Evolutionary conservation across 139 green algal species (phyloP).

Genomic region (Chlamydomonas asymmetrica): DNA sequence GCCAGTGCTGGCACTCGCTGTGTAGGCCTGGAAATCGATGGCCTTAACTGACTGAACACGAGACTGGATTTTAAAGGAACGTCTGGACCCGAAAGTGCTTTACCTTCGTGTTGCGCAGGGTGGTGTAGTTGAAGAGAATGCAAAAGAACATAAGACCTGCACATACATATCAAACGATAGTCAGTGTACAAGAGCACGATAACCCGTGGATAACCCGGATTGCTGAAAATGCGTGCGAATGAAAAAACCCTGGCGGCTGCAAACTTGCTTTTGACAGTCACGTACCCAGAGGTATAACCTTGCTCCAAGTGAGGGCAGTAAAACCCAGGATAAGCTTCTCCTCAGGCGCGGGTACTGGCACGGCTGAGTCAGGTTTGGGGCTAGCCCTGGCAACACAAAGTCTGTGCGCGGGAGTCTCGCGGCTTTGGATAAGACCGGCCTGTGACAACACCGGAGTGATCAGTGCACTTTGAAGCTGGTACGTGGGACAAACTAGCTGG

Average conservation of each 20-base stretch:
- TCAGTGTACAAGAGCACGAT: background rate
- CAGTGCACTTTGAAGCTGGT: too few species aligned
- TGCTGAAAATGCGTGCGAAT: background rate
- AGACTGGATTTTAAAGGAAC: too few species aligned
- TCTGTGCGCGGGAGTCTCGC: too few species aligned
- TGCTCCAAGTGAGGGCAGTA: slow-evolving; percentile 58
- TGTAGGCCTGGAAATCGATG: too few species aligned
- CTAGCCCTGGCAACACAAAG: too few species aligned
- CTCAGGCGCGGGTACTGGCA: slow-evolving; percentile 5
- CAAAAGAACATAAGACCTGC: slow-evolving; percentile 86
- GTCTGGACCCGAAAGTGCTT: too few species aligned
- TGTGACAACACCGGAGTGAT: too few species aligned
- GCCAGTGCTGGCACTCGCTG: too few species aligned
- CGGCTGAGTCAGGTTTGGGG: background rate
- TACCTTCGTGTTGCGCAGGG: slow-evolving; percentile 88
- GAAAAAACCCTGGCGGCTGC: background rate
- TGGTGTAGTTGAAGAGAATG: slow-evolving; percentile 96
- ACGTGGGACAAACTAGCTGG: too few species aligned
- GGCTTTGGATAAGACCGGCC: too few species aligned
- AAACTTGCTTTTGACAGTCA: background rate
- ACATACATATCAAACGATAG: too few species aligned
- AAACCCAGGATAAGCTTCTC: slow-evolving; percentile 45
- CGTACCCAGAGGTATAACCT: slow-evolving; percentile 76
- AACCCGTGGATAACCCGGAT: background rate
- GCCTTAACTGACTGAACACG: too few species aligned